A percentile compares a stretch with the other conserved stretches of the same genome.
phyloP scores from a whole-genome alignment of 2,329 filamentous ascomycete genomes.

The Aureobasidium lini region DNA sequence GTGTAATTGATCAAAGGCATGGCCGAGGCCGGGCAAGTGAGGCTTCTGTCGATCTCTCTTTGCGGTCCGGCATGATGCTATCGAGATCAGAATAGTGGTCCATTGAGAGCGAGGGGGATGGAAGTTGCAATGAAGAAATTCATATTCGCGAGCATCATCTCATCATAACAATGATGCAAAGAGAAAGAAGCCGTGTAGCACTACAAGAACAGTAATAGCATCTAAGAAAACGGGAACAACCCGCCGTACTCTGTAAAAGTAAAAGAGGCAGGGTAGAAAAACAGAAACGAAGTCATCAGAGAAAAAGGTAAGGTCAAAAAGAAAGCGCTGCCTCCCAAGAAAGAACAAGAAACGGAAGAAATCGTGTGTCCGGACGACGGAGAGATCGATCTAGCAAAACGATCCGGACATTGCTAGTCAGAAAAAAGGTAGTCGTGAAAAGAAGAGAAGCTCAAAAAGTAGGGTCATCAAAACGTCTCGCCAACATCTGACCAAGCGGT shows the following conservation, averaged over 20 bases:
- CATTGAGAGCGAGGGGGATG: too few species aligned
- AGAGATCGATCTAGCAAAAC: not conserved
- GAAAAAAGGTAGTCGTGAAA: not conserved
- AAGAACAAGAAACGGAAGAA: not conserved
- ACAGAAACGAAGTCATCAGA: not conserved
- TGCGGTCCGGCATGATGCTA: too few species aligned
- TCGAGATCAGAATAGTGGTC: too few species aligned
- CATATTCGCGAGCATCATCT: not conserved
- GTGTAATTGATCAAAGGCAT: too few species aligned
- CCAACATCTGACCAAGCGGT: slow-evolving; percentile 30
- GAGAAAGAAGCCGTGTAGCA: not conserved
- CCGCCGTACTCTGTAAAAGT: too few species aligned
- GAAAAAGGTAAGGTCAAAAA: not conserved
- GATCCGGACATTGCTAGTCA: not conserved
- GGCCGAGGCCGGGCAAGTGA: too few species aligned
- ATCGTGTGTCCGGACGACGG: not conserved
- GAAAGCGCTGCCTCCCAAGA: not conserved
- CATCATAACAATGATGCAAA: not conserved
- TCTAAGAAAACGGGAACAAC: not conserved
- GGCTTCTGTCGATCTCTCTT: too few species aligned
- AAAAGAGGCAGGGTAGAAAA: not conserved
- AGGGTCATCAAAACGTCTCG: slow-evolving; percentile 26
- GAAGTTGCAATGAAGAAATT: not conserved
- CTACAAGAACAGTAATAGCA: not conserved
- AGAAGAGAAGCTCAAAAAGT: not conserved